These are phyloP conservation scores for Seminavis robusta DNA, from an alignment of 108 stramenopile species.

Conservation along the genomic window DNA sequence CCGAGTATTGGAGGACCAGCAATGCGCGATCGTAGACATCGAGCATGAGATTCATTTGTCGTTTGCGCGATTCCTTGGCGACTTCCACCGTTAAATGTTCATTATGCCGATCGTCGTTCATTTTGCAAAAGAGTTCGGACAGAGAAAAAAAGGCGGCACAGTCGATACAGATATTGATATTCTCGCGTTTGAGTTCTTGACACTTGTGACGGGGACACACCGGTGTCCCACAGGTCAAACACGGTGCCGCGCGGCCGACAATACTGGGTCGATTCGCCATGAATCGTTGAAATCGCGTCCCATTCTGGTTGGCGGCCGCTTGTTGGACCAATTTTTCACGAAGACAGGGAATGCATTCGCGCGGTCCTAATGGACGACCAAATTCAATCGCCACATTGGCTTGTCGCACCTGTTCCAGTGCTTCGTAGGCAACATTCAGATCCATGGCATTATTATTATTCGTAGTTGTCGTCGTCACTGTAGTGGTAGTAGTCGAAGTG, in stretches of 20 bases:
- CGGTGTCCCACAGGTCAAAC: slow-evolving; percentile 38
- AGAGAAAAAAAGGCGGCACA: slow-evolving; percentile 63
- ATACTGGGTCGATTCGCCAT: too few species aligned
- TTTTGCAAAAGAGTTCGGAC: too few species aligned
- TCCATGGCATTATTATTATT: too few species aligned
- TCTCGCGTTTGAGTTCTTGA: slow-evolving; percentile 25
- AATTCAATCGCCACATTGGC: slow-evolving; percentile 62
- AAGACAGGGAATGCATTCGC: too few species aligned
- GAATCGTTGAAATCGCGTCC: too few species aligned
- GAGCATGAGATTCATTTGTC: slow-evolving; percentile 56
- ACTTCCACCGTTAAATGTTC: slow-evolving; percentile 10
- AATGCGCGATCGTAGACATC: slow-evolving; percentile 69
- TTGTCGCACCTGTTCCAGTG: slow-evolving; percentile 59
- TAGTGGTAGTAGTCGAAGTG: too few species aligned
- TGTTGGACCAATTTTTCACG: too few species aligned
- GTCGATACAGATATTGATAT: slow-evolving; percentile 37
- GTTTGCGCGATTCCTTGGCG: too few species aligned
- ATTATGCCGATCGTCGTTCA: not conserved
- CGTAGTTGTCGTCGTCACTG: too few species aligned
- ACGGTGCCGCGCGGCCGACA: slow-evolving; percentile 22
- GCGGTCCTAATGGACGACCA: too few species aligned
- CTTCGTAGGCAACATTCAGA: slow-evolving; percentile 55
- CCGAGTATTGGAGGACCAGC: slow-evolving; percentile 47
- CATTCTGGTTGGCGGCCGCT: too few species aligned
- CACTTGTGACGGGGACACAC: slow-evolving; percentile 27